These are phyloP conservation scores for Chaetoscypha palmicola DNA, from an alignment of 2,329 filamentous ascomycete species.

Conservation along the genomic window DNA sequence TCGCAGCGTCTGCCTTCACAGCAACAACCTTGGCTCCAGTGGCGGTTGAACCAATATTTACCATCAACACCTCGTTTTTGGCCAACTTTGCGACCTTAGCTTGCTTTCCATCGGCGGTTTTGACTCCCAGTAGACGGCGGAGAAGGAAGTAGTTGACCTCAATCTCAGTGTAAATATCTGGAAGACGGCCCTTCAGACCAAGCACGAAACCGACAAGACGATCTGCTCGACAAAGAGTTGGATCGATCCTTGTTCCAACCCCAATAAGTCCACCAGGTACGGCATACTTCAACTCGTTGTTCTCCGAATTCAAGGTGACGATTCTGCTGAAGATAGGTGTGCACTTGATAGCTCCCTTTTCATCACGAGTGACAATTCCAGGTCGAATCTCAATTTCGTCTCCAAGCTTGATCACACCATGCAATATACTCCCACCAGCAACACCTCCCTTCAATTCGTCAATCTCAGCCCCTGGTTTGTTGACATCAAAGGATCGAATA, in stretches of 20 bases:
- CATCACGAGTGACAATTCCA: conserved; percentile 95
- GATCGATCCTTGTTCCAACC: conserved; percentile 96
- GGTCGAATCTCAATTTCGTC: conserved; percentile 98
- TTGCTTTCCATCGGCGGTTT: conserved; percentile 97
- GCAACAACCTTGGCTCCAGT: conserved; percentile 96
- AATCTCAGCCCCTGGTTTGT: conserved; percentile 98
- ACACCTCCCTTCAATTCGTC: conserved; percentile 98
- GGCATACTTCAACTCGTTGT: conserved; percentile 97
- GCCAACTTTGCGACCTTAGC: conserved; percentile 97
- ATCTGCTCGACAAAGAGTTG: conserved; percentile 96
- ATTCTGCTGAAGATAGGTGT: conserved; percentile 95
- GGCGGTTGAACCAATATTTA: conserved; percentile 97
- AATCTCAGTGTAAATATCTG: conserved; percentile 95
- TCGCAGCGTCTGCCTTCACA: conserved; percentile 96
- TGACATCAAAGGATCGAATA: conserved; percentile 98
- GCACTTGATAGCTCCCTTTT: conserved; percentile 89
- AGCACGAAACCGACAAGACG: conserved; percentile 97
- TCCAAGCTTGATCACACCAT: conserved; percentile 91
- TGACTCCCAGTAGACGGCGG: conserved; percentile 87
- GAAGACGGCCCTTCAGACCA: conserved; percentile 85
- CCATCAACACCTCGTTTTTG: conserved; percentile 99
- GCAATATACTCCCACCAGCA: conserved; percentile 92
- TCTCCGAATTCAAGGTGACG: conserved; percentile 91
- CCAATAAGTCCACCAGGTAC: conserved; percentile 96
- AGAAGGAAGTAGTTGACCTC: conserved; percentile 99